Conservation (phyloP, 2,329 filamentous ascomycete species). For the Hymenoscyphus linearis region DNA sequence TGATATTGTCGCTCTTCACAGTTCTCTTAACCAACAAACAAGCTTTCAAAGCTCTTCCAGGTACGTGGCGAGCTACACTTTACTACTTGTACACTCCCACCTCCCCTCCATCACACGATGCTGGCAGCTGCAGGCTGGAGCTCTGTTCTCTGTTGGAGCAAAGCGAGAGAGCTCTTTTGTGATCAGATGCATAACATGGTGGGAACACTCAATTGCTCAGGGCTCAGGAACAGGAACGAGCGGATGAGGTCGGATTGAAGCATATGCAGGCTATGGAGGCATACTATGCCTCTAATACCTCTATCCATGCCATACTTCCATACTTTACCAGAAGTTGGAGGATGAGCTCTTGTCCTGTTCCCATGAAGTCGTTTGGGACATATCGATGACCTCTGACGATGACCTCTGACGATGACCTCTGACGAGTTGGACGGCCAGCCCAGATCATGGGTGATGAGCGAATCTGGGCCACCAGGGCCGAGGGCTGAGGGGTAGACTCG, state of each 20-base stretch:
- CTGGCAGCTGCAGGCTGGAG: neutral
- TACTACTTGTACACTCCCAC: neutral
- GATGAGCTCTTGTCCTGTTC: neutral
- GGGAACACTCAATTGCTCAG: neutral
- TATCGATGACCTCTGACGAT: neutral
- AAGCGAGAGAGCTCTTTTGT: neutral
- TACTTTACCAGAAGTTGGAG: neutral
- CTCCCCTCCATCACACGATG: neutral
- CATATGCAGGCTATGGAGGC: conserved; percentile 1
- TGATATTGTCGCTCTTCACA: neutral
- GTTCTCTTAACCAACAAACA: neutral
- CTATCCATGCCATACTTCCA: neutral
- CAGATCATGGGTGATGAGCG: neutral
- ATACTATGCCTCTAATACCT: neutral
- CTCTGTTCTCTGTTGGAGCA: neutral
- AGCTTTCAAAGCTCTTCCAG: neutral
- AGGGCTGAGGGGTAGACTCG: neutral
- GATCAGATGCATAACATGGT: neutral
- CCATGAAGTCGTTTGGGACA: neutral
- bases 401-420: neutral
- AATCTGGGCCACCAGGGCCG: neutral
- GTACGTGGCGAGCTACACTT: neutral
- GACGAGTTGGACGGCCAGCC: neutral
- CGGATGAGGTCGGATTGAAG: neutral
- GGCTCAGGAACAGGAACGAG: neutral